Conservation (phyloP, 352 stramenopile genomes). For the Phytophthora idaei region DNA sequence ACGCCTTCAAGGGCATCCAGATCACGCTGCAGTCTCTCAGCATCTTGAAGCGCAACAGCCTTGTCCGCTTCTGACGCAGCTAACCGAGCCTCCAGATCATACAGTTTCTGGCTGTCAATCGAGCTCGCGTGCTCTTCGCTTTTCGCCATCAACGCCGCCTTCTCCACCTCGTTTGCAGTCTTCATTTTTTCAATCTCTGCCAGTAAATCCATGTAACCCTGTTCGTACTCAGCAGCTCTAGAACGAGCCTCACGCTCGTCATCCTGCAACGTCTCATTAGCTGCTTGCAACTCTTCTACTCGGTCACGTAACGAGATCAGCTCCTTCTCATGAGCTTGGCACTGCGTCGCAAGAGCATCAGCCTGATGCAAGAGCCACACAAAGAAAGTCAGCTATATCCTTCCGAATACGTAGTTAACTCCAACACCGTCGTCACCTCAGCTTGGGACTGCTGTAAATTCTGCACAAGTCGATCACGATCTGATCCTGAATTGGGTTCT, state of each 20-base stretch:
- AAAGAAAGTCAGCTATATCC: constrained; percentile 6
- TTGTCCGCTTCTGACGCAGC: constrained; percentile 67
- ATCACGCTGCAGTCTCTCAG: constrained; percentile 53
- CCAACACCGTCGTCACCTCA: constrained; percentile 37
- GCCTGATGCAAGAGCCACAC: constrained; percentile 28
- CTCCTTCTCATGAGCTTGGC: constrained; percentile 42
- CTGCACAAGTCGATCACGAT: constrained; percentile 36
- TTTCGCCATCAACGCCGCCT: constrained; percentile 47
- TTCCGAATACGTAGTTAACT: not conserved
- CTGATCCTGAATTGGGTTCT: constrained; percentile 6
- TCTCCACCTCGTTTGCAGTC: constrained; percentile 55
- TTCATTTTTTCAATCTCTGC: constrained; percentile 58
- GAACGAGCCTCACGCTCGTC: constrained; percentile 46
- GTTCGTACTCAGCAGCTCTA: constrained; percentile 67
- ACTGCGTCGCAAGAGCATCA: constrained; percentile 49
- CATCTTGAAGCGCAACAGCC: constrained; percentile 60
- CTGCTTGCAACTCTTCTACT: constrained; percentile 37
- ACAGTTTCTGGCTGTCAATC: constrained; percentile 57
- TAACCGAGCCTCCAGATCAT: constrained; percentile 67
- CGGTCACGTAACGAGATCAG: constrained; percentile 35
- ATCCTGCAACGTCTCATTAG: constrained; percentile 47
- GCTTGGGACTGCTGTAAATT: constrained; percentile 60
- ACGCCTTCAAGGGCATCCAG: constrained; percentile 66
- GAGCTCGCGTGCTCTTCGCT: constrained; percentile 58
- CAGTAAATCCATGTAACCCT: constrained; percentile 65